phyloP scores from a whole-genome alignment of 306 rosid species.

The Ormosia emarginata region DNA sequence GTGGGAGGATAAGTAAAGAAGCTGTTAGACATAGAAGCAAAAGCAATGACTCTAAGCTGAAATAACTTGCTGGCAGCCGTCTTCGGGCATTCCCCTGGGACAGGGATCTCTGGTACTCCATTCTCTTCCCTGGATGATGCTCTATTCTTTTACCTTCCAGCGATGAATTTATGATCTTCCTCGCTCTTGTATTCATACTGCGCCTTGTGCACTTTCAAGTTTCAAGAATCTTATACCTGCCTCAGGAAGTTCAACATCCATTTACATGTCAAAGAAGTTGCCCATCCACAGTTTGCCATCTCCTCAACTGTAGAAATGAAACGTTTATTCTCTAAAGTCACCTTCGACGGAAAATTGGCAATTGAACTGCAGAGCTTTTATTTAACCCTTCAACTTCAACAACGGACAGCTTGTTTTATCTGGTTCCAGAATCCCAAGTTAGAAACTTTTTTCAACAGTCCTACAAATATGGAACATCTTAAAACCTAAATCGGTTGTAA shows the following conservation, averaged over 20 bases:
- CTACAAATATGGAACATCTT: not conserved
- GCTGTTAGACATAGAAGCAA: constrained; percentile 44
- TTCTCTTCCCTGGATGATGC: constrained; percentile 14
- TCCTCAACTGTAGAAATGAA: not conserved
- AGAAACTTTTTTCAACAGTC: not conserved
- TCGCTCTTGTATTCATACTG: constrained; percentile 1
- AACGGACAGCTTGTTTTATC: not conserved
- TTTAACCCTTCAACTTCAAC: not conserved
- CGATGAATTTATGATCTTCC: not conserved
- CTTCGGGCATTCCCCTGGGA: constrained; percentile 40
- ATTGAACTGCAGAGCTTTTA: not conserved
- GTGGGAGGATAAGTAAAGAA: constrained; percentile 51
- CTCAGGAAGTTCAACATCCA: constrained; percentile 11
- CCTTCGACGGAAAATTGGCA: not conserved
- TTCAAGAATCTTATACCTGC: not conserved
- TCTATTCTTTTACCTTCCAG: not conserved
- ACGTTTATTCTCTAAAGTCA: not conserved
- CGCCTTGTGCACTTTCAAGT: not conserved
- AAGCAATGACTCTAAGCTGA: constrained; percentile 47
- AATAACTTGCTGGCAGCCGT: constrained; percentile 32
- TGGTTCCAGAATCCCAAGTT: not conserved
- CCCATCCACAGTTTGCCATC: not conserved
- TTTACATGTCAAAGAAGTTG: not conserved
- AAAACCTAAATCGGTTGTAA: not conserved
- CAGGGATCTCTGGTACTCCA: constrained; percentile 23